These are phyloP conservation scores for Corylus avellana DNA, from an alignment of 306 rosid genomes.

Conservation along the genomic window DNA sequence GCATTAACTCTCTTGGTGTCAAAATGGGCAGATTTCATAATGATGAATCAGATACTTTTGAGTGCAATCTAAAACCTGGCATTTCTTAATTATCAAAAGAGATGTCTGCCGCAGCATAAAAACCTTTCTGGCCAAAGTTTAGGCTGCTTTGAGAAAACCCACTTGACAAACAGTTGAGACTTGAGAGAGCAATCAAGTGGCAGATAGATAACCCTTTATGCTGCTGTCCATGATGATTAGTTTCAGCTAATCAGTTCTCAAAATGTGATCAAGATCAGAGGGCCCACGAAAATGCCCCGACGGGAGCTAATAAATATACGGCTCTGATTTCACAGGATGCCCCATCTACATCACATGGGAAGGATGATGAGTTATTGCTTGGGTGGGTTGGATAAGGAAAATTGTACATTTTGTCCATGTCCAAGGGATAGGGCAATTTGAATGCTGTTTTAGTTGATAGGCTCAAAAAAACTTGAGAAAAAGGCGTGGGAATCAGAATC, in stretches of 20 bases:
- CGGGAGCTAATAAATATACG: conserved; percentile 22
- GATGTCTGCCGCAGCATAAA: background rate
- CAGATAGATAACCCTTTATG: background rate
- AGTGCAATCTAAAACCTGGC: no score
- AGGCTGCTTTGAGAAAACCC: background rate
- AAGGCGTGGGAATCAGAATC: conserved; percentile 43
- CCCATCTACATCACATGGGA: conserved; percentile 44
- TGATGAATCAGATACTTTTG: no score
- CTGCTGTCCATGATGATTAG: conserved; percentile 4
- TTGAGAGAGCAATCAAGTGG: background rate
- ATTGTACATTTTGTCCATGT: conserved; percentile 44
- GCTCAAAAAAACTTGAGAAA: conserved; percentile 37
- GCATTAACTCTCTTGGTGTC: no score
- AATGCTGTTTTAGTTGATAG: conserved; percentile 32
- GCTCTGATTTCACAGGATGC: conserved; percentile 19
- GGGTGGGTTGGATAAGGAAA: conserved; percentile 16
- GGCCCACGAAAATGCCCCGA: conserved; percentile 34
- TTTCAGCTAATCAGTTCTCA: background rate
- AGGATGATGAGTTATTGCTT: conserved; percentile 21
- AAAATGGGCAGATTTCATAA: no score
- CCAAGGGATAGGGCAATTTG: conserved; percentile 48
- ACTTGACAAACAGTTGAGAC: background rate
- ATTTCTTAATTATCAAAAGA: background rate
- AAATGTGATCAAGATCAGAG: background rate
- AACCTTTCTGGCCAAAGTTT: background rate